Percentiles rank a stretch among this genome's conserved stretches.
These are phyloP conservation scores for Obba rivulosa DNA, from an alignment of 768 basidiomycete species.

Conservation along the genomic window DNA sequence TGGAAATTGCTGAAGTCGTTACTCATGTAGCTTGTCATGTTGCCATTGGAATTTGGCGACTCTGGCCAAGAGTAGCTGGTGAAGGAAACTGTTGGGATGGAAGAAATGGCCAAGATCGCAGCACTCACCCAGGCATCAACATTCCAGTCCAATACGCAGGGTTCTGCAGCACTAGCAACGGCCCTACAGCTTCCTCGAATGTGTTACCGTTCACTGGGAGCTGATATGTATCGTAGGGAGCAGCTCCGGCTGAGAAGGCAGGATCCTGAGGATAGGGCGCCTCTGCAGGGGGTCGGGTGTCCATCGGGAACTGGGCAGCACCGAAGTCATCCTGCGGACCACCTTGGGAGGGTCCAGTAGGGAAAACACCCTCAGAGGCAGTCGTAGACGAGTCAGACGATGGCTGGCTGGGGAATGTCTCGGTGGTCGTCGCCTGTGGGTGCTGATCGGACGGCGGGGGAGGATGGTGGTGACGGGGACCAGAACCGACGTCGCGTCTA, in stretches of 20 bases:
- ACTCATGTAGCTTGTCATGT: slow-evolving; percentile 6
- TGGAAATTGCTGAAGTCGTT: slow-evolving; percentile 3
- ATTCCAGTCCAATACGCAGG: slow-evolving; percentile 71
- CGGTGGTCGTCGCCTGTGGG: neutral
- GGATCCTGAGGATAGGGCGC: too few relatives aligned
- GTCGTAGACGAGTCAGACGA: neutral
- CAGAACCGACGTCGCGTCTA: slow-evolving; percentile 61
- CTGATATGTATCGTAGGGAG: neutral
- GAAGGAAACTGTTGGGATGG: neutral
- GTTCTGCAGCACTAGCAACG: slow-evolving; percentile 69
- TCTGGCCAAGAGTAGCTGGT: slow-evolving; percentile 15
- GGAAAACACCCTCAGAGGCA: neutral
- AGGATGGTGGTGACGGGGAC: slow-evolving; percentile 49
- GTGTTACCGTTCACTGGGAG: slow-evolving; percentile 20
- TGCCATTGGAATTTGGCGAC: slow-evolving; percentile 8
- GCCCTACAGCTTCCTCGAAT: slow-evolving; percentile 54
- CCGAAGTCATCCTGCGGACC: neutral
- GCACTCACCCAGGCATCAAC: slow-evolving; percentile 76
- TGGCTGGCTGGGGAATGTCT: neutral
- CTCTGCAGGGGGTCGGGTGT: too few relatives aligned
- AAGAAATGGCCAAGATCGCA: neutral
- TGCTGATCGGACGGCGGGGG: slow-evolving; percentile 20
- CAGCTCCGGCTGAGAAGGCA: too few relatives aligned
- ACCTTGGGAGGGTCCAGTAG: neutral
- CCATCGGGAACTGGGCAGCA: too few relatives aligned